Conservation (phyloP, 345 rosid species). For the Turnera subulata region DNA sequence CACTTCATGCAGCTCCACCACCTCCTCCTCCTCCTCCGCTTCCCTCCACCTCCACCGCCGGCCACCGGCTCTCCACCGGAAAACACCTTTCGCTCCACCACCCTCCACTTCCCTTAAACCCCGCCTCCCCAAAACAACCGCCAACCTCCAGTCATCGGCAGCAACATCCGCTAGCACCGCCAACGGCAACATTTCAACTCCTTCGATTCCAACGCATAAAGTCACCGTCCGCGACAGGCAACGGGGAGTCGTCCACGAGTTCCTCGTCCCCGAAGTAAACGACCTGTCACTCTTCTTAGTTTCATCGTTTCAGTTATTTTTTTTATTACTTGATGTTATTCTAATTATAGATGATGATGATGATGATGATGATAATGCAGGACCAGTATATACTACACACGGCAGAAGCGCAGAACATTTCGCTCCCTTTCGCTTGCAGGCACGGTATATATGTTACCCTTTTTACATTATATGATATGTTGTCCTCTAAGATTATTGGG, state of each 20-base stretch:
- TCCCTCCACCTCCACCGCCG: constrained; percentile 22
- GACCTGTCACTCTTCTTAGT: too few species aligned
- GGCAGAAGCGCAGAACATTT: constrained; percentile 75
- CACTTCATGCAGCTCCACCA: constrained; percentile 30
- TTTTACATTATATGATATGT: too few species aligned
- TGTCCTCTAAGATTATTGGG: too few species aligned
- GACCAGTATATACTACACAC: constrained; percentile 93
- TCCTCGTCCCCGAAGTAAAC: constrained; percentile 78
- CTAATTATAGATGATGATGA: too few species aligned
- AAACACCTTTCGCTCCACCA: constrained; percentile 3
- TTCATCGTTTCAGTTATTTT: too few species aligned
- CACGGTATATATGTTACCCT: constrained; percentile 86
- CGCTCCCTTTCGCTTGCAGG: constrained; percentile 96
- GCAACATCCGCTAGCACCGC: constrained; percentile 23
- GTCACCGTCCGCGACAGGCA: constrained; percentile 83
- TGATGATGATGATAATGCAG: constrained; percentile 40
- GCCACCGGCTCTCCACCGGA: constrained; percentile 21
- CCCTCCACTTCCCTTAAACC: constrained; percentile 13
- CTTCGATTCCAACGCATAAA: constrained; percentile 59
- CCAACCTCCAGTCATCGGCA: constrained; percentile 48
- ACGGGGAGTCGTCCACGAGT: constrained; percentile 76
- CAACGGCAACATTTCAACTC: constrained; percentile 21
- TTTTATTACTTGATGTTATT: too few species aligned
- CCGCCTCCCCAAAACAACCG: constrained; percentile 29
- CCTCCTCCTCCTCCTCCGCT: constrained; percentile 22